Percentiles rank a stretch among this genome's conserved stretches.
Conservation (phyloP, 140 eudicot genomes). For the Oenanthe javanica region DNA sequence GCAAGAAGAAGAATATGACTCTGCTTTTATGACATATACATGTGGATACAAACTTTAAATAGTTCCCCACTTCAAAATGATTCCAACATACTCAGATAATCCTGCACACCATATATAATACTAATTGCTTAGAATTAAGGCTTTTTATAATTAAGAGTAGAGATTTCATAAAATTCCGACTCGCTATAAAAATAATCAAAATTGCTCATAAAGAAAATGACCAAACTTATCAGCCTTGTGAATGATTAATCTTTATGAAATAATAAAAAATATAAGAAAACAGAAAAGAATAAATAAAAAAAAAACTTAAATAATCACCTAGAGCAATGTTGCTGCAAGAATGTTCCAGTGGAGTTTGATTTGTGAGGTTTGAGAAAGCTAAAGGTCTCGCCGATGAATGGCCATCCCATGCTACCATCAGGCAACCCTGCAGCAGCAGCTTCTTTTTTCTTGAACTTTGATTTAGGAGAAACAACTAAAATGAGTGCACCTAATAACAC, state of each 20-base stretch:
- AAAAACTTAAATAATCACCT: not conserved
- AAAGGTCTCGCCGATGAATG: conserved; percentile 4
- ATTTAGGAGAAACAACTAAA: not conserved
- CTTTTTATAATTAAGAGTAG: too few species aligned
- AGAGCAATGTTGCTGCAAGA: conserved; percentile 8
- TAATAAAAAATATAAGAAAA: not conserved
- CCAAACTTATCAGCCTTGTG: too few species aligned
- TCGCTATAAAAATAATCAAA: too few species aligned
- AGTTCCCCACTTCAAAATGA: too few species aligned
- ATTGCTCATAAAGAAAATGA: too few species aligned
- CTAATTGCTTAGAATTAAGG: too few species aligned
- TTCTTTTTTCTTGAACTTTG: not conserved
- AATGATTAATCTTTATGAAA: too few species aligned
- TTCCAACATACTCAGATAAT: too few species aligned
- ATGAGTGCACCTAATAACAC: not conserved
- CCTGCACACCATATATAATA: too few species aligned
- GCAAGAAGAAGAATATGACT: not conserved
- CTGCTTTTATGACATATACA: too few species aligned
- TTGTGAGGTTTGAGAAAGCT: conserved; percentile 5
- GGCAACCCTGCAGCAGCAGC: not conserved
- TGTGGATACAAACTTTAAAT: too few species aligned
- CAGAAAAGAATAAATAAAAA: not conserved
- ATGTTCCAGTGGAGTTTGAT: not conserved
- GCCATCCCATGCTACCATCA: conserved; percentile 14
- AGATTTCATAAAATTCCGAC: too few species aligned